Percentiles rank a stretch among this genome's conserved stretches.
These are phyloP conservation scores for Bruguiera hainesii DNA, from an alignment of 441 rosid species.

Conservation along the genomic window DNA sequence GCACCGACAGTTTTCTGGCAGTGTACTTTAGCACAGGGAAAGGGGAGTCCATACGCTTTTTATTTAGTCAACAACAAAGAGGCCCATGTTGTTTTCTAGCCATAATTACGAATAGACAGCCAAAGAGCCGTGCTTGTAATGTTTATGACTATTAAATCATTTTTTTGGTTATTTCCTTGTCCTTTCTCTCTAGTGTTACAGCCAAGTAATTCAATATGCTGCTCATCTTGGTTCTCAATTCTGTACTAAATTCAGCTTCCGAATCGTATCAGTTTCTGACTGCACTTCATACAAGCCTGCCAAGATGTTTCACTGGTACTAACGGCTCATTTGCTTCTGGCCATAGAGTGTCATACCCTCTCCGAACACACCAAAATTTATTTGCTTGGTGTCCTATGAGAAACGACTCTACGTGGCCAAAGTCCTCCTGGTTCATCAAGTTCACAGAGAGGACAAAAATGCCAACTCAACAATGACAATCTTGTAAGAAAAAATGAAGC, in stretches of 20 bases:
- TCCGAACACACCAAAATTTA: no score
- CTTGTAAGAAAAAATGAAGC: no score
- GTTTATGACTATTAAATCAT: neutral
- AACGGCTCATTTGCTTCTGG: no score
- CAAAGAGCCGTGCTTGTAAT: neutral
- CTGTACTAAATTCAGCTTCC: neutral
- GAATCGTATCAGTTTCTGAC: no score
- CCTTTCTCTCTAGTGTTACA: neutral
- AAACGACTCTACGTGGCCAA: no score
- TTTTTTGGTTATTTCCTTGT: neutral
- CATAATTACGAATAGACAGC: neutral
- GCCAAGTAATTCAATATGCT: neutral
- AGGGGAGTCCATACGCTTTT: neutral
- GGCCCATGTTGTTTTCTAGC: neutral
- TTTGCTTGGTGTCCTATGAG: no score
- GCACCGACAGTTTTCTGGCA: conserved; percentile 15
- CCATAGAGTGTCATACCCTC: no score
- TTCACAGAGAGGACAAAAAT: no score
- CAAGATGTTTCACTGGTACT: no score
- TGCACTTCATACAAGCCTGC: no score
- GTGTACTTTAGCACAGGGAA: conserved; percentile 9
- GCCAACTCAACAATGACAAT: no score
- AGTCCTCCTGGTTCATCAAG: no score
- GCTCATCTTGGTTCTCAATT: neutral
- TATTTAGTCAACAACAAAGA: neutral